Evolutionary conservation across 345 rosid species (phyloP).

Genomic region (Hypericum androsaemum): DNA sequence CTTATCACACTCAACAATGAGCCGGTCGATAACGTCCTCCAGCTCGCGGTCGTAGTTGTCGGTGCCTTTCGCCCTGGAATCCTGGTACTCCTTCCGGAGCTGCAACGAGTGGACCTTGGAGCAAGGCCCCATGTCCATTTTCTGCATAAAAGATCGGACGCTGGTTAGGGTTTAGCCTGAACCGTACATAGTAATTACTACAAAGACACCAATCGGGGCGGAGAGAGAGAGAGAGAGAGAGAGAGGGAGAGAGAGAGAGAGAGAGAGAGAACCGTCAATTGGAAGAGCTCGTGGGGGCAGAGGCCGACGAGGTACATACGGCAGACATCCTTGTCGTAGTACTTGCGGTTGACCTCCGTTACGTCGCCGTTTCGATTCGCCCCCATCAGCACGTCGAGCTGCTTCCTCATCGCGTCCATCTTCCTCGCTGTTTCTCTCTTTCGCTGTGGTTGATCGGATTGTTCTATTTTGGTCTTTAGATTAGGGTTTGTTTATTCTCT

Average conservation of each 20-base stretch:
- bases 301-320: conserved; percentile 93
- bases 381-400: conserved; percentile 98
- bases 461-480: background rate
- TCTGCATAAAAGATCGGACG: conserved; percentile 31
- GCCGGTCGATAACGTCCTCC: conserved; percentile 93
- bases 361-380: conserved; percentile 98
- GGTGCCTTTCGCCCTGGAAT: conserved; percentile 67
- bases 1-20: conserved; percentile 93
- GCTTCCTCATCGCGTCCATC: conserved; percentile 99
- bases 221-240: no score
- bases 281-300: conserved; percentile 99
- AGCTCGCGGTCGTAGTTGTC: conserved; percentile 87
- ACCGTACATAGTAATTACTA: no score
- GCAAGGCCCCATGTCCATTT: conserved; percentile 99
- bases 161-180: no score
- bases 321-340: conserved; percentile 98
- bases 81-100: conserved; percentile 97
- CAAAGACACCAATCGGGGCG: no score
- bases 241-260: no score
- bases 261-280: conserved; percentile 58
- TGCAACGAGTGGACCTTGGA: conserved; percentile 96
- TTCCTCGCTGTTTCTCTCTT: conserved; percentile 13
- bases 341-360: conserved; percentile 88
- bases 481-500: no score
- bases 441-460: background rate